Base-by-base conservation (phyloP, 75 land plant genomes). In the Larix kaempferi region DNA sequence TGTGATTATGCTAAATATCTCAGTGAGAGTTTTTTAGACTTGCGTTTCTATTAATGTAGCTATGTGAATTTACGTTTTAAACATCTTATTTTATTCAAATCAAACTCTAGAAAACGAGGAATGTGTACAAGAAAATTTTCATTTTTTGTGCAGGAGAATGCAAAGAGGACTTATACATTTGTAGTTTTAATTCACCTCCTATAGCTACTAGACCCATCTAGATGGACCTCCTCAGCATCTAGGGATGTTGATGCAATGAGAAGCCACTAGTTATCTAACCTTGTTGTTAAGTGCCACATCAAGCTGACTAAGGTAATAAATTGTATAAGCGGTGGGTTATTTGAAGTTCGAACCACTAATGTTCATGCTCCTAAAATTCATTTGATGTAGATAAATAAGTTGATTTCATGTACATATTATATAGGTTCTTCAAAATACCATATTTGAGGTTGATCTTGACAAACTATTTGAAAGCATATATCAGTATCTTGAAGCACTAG, bases 381-480 rank as follows among this genome's bases (percentile, higher is more conserved):
- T 65, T 33, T 5, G 10, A 33, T 17, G 35, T 37, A 23, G 6
- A 37, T 39, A 65, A 65, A 65, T 65, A 65, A 33, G 15, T 33
- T 33, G 29, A 78, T 71, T 52, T 22, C 4, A 15, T 26, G 2
- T 17, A 29, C 69, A 29, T 19, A 19, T 11, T 17, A 22, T 67
- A 22, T 78, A 85, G 87, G 88, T 86, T 52, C 86, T 86, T 71
- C 77, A 82, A 27, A 81, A 78, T 39, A 86, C 88, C 7, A 80
- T 86, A 60, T 75, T 56, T 80, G 88, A 86, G 66, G 88, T 86
- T 39, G 88, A 86, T 56, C 84, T 86, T 57, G 88, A 86, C 35
- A 82, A 86, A 4, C 78, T 86, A n/a, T 74, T 86, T 10, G 86
- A 86, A 77, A 86, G 88, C 57, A 86, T 86, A 66, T 86, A 86